Conservation (phyloP, 2,329 filamentous ascomycete genomes). For the Sporothrix humicola region DNA sequence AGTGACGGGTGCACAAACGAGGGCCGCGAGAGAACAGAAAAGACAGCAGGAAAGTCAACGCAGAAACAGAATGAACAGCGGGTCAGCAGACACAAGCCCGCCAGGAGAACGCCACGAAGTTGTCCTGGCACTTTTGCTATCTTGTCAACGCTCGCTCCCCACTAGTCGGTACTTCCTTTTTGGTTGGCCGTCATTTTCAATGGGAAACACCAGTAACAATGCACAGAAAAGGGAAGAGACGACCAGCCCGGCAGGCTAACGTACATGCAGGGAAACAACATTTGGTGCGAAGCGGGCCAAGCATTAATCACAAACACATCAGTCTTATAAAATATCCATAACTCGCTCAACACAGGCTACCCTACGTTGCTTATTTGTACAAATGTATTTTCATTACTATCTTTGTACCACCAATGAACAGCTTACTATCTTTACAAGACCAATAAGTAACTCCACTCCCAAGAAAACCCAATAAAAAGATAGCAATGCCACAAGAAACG, state of each 20-base stretch:
- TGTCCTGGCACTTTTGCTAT: neutral
- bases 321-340: no score
- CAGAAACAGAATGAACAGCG: no score
- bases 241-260: neutral
- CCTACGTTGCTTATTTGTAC: no score
- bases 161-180: slow-evolving; percentile 15
- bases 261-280: neutral
- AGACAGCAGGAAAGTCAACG: no score
- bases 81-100: no score
- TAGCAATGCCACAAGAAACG: neutral
- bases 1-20: neutral
- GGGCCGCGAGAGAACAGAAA: neutral
- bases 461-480: no score
- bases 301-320: no score
- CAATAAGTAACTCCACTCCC: no score
- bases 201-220: slow-evolving; percentile 10
- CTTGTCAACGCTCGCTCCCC: neutral
- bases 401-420: no score
- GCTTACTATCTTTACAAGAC: no score
- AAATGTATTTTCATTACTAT: no score
- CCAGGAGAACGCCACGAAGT: neutral
- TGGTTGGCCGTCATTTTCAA: neutral
- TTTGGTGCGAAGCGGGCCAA: neutral
- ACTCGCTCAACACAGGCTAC: no score
- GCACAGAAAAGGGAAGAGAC: neutral